Evolutionary conservation across 129 eudicot genomes (phyloP).

Genomic region (Lactuca sativa): DNA sequence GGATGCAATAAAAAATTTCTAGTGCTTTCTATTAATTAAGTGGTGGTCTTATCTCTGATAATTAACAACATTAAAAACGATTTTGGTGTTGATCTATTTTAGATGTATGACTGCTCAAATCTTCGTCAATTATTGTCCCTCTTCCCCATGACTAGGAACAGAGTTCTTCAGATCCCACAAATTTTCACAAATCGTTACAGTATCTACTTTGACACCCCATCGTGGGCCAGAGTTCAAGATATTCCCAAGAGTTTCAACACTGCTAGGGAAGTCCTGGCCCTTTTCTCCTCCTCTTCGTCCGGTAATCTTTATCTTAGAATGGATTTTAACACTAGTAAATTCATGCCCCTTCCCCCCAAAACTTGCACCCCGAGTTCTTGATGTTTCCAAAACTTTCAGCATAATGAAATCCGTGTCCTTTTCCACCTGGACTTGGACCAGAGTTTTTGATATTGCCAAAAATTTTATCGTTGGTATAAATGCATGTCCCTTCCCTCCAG

Average conservation of each 20-base stretch:
- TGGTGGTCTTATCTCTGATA: too few relatives aligned
- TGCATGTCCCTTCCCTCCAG: slow-evolving; percentile 4
- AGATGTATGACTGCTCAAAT: too few relatives aligned
- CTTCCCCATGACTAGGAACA: slow-evolving; percentile 9
- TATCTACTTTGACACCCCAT: too few relatives aligned
- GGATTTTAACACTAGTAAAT: not conserved
- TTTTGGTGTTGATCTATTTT: too few relatives aligned
- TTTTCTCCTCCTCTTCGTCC: too few relatives aligned
- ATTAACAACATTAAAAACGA: too few relatives aligned
- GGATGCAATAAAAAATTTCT: too few relatives aligned
- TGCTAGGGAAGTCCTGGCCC: not conserved
- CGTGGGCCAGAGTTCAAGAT: not conserved
- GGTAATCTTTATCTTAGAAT: too few relatives aligned
- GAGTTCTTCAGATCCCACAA: not conserved
- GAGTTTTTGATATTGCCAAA: slow-evolving; percentile 14
- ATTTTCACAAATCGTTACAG: too few relatives aligned
- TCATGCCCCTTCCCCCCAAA: slow-evolving; percentile 21
- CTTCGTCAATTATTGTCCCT: too few relatives aligned
- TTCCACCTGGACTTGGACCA: slow-evolving; percentile 8
- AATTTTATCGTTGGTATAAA: not conserved
- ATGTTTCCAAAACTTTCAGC: not conserved
- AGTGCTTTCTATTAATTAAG: too few relatives aligned
- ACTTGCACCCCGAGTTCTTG: slow-evolving; percentile 5
- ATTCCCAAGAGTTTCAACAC: not conserved
- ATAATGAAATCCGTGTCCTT: slow-evolving; percentile 7